Conservation (phyloP, 331 rosid species). For the Arachis monticola region DNA sequence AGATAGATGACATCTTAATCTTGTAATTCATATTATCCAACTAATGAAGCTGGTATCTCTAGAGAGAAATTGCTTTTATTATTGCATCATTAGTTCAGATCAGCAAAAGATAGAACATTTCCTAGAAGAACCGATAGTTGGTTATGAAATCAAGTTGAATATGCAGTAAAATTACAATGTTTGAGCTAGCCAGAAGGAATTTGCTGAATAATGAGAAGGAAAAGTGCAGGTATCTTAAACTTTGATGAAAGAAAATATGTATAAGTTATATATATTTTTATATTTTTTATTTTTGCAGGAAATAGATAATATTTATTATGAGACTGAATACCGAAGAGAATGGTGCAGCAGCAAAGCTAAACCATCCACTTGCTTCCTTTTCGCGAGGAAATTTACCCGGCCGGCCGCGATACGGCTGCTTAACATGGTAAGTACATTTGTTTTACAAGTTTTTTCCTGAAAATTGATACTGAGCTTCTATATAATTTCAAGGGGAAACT, state of each 20-base stretch:
- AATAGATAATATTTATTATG: slow-evolving; percentile 84
- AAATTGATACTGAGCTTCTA: slow-evolving; percentile 4
- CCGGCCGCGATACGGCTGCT: slow-evolving; percentile 95
- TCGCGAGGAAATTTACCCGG: slow-evolving; percentile 92
- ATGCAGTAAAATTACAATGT: slow-evolving; percentile 2
- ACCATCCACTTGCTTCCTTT: slow-evolving; percentile 88
- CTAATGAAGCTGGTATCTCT: slow-evolving; percentile 16
- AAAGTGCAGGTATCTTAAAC: slow-evolving; percentile 4
- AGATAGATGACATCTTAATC: neutral
- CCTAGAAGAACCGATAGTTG: neutral
- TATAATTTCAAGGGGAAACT: neutral
- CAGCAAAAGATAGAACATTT: neutral
- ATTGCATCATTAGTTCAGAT: neutral
- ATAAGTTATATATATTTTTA: neutral
- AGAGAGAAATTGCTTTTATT: slow-evolving; percentile 4
- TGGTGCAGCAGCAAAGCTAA: slow-evolving; percentile 94
- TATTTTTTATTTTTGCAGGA: slow-evolving; percentile 54
- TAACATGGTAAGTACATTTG: slow-evolving; percentile 61
- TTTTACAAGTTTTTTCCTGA: neutral
- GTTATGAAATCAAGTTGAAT: slow-evolving; percentile 9
- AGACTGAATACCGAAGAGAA: slow-evolving; percentile 94
- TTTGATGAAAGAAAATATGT: slow-evolving; percentile 20
- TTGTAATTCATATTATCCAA: neutral
- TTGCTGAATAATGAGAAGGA: neutral
- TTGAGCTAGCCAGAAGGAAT: neutral